A percentile compares a stretch with the other conserved stretches of the same genome.
These are phyloP conservation scores for Naegleria fowleri DNA, from an alignment of 208 protist genomes.

Conservation along the genomic window DNA sequence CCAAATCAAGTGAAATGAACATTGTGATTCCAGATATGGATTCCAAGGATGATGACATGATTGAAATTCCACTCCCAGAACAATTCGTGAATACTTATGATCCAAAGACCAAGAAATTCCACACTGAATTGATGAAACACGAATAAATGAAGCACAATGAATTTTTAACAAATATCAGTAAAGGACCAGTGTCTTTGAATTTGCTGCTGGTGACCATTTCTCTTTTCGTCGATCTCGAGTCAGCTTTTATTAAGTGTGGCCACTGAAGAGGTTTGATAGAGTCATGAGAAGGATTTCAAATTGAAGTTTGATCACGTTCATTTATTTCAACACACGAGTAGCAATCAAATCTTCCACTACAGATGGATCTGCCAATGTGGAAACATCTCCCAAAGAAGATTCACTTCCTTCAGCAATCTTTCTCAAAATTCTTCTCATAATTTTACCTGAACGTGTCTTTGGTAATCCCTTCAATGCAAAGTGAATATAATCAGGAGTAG, in stretches of 20 bases:
- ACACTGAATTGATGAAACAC: neutral
- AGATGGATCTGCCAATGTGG: constrained; percentile 44
- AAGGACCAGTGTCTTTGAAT: too few relatives aligned
- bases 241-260: too few relatives aligned
- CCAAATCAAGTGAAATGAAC: constrained; percentile 26
- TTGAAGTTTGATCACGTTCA: too few relatives aligned
- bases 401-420: constrained; percentile 80
- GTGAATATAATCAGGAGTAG: constrained; percentile 80
- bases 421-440: constrained; percentile 92
- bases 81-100: constrained; percentile 10
- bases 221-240: too few relatives aligned
- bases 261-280: too few relatives aligned
- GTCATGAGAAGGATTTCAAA: too few relatives aligned
- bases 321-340: neutral
- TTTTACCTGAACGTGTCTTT: constrained; percentile 96
- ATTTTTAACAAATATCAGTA: too few relatives aligned
- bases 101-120: neutral
- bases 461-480: constrained; percentile 72
- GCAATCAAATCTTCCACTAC: neutral
- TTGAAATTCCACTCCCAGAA: constrained; percentile 26
- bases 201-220: too few relatives aligned
- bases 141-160: too few relatives aligned
- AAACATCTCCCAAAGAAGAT: constrained; percentile 51
- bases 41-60: neutral
- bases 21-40: neutral